These are phyloP conservation scores for Micractinium sp. DNA, from an alignment of 139 green algal genomes.

Conservation along the genomic window DNA sequence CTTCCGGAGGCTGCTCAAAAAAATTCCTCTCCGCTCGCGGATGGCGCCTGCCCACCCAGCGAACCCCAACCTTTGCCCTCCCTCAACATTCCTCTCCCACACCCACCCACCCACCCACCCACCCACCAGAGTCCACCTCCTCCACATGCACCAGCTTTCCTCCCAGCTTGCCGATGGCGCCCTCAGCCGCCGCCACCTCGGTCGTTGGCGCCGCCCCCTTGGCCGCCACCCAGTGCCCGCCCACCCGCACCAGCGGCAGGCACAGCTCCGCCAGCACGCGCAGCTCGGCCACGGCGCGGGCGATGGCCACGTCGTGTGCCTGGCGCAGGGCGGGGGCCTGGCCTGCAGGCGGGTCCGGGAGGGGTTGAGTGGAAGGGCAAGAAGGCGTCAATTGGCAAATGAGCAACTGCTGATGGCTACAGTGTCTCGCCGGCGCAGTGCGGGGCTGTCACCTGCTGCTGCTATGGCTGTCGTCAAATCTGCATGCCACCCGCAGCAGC, in stretches of 20 bases:
- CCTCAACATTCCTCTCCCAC: neutral
- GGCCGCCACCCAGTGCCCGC: conserved; percentile 83
- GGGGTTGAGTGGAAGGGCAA: no score
- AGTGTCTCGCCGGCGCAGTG: no score
- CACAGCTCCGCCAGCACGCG: conserved; percentile 89
- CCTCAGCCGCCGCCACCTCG: conserved; percentile 63
- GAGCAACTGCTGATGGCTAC: no score
- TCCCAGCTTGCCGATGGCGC: conserved; percentile 70
- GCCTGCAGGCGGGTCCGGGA: neutral
- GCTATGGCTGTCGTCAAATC: no score
- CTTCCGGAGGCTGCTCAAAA: no score
- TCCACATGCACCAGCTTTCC: conserved; percentile 56
- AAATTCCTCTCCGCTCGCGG: neutral
- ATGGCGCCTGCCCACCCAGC: neutral
- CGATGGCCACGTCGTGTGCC: conserved; percentile 76
- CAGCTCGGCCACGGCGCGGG: conserved; percentile 88
- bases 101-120: neutral
- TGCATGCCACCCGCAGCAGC: neutral
- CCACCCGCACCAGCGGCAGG: conserved; percentile 82
- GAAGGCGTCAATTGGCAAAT: no score
- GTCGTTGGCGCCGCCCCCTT: conserved; percentile 79
- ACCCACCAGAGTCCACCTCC: conserved; percentile 41
- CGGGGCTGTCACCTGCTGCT: no score
- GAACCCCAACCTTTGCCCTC: neutral
- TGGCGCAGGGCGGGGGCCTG: conserved; percentile 48